Base-by-base conservation (phyloP, 2,329 filamentous ascomycete genomes). In the Ophiostoma tasmaniense region DNA sequence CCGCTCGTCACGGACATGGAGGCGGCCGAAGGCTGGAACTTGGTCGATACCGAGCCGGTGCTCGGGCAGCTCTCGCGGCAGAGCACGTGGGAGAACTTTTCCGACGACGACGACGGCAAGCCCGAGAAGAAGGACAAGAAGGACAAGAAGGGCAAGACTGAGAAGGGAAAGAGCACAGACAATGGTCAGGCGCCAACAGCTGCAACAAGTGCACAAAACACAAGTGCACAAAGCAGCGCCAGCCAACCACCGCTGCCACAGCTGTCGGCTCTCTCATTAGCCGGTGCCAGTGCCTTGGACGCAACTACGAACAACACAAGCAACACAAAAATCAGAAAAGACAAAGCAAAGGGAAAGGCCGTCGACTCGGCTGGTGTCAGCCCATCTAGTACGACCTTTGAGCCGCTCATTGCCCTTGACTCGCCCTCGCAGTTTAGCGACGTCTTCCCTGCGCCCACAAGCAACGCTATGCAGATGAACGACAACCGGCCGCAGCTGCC, bases 11-110 rank as follows among this genome's bases (percentile, higher is more conserved):
- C 30, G 10, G 71, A 71, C 33, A 33, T 33, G 17, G 71, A 72
- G 69, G 82, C 69, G 35, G 50, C 72, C 67, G 74, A 84, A 6
- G 83, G 82, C 52, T 86, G 84, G 84, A 85, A 82, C 68, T 70
- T 85, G 68, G 80, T 85, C 65, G 84, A 85, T 52, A 81, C 81
- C 28, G 55, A 66, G 28, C 73, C 78, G 1, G 72, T 67, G 1
- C 75, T 76, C 0, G 75, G 72, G 1, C 76, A 73, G 33, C 73
- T 79, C 13, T 78, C 78, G 8, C 76, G 76, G 62, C 77, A 76
- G 69, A 78, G 76, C 69, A 77, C 77, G 0, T 79, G 79, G 78
- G 79, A 80, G 64, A 77, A 79, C 64, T 77, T 79, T 30, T 75
- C 75, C 5, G 76, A 77, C n/a, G 75, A 75, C 22, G 71, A 71